Conservation (phyloP, 805 yeast species). For the Yarrowia sp. region DNA sequence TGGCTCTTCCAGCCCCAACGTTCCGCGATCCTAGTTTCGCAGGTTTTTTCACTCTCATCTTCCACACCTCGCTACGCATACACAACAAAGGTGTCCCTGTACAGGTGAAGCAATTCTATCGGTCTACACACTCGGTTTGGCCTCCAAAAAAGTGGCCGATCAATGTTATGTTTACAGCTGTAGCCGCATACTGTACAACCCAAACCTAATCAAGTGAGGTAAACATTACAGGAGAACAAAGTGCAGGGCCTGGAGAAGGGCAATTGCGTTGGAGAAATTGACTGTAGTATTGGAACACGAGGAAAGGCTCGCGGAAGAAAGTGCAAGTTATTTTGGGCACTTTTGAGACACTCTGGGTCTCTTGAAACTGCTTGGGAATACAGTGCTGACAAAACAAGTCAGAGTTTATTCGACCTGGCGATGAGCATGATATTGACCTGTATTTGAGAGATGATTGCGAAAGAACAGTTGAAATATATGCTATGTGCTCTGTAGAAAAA, state of each 20-base stretch:
- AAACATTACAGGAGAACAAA: not conserved
- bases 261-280: not conserved
- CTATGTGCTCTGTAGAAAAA: too few species aligned
- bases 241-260: not conserved
- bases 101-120: not conserved
- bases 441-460: too few species aligned
- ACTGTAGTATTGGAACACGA: too few species aligned
- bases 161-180: slow-evolving; percentile 22
- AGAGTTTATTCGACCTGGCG: not conserved
- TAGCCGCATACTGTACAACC: slow-evolving; percentile 21
- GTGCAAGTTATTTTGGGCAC: too few species aligned
- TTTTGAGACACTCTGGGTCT: too few species aligned
- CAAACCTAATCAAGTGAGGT: not conserved
- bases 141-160: not conserved
- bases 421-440: too few species aligned
- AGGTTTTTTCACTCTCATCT: too few species aligned
- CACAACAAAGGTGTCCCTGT: not conserved
- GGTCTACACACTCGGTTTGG: not conserved
- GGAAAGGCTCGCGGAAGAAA: too few species aligned
- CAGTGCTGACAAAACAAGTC: not conserved
- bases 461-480: too few species aligned
- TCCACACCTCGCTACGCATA: too few species aligned
- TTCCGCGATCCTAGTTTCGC: too few species aligned
- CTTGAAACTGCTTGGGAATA: not conserved
- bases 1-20: too few species aligned